Evolutionary conservation across 1,139 yeast species (phyloP), one percentile per base, ranked within the genome.

Genomic region (Hyphopichia pseudoburtonii): DNA sequence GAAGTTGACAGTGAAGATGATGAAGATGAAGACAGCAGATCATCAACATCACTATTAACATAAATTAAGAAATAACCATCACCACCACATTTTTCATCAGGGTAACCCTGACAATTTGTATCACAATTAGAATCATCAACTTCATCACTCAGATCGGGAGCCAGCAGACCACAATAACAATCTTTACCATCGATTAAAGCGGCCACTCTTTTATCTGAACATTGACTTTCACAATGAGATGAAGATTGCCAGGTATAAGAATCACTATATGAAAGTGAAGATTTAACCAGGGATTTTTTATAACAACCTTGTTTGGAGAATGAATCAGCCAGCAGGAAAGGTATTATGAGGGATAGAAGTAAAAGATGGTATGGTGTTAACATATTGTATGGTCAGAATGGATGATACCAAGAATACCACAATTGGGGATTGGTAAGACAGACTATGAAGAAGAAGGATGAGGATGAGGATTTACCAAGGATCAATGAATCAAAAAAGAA

Each of bases 11-110:
- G 15, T 2, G 50, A 22, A 22, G 52, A 38, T 6, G 47, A 25
- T 10, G 49, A 22, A n/a, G 50, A 19, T 3, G 48, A 26, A 4
- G 48, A 35, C 6, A 48, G 28, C 7, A 46, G 35, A 15, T 50
- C 47, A 14, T 48, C 58, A 31, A 49, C 61, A 14, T 56, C 59
- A 23, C 49, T 35, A 45, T 72, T 67, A 12, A 54, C 50, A 45
- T 70, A 80, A 9, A 83, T 77, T 35, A 74, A 64, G 47, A 73
- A 71, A 46, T 72, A 75, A 18, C 57, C 59, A 30, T 48, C 32
- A n/a, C 87, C 87, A 48, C 92, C 92, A 60, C 92, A 84, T 17
- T 56, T 67, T 42, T 79, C 82, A 7, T 48, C 41, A 2, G 73
- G 72, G 56, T 75, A 83, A 5, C 89, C 90, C 32, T 60, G 56